Conservation (phyloP, 2,329 filamentous ascomycete genomes). For the Aspergillus versicolor region DNA sequence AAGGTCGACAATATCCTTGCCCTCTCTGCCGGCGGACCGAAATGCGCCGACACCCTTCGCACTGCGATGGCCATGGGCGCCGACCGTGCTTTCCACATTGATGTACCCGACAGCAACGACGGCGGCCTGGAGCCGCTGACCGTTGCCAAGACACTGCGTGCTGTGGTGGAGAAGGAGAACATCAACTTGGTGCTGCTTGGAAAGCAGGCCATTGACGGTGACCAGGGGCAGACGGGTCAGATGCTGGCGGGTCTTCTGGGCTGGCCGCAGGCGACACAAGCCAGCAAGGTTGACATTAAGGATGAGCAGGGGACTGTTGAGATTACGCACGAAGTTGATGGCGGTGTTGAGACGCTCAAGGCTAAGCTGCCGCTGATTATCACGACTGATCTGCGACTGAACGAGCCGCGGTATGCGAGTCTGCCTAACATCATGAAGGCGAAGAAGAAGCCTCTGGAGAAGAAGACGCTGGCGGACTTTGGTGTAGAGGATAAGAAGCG, state of each 20-base stretch:
- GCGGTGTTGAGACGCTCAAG: slow-evolving; percentile 84
- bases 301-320: slow-evolving; percentile 67
- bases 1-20: slow-evolving; percentile 90
- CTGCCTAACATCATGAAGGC: slow-evolving; percentile 99
- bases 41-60: slow-evolving; percentile 82
- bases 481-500: slow-evolving; percentile 72
- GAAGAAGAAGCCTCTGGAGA: slow-evolving; percentile 98
- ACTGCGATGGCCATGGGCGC: slow-evolving; percentile 99
- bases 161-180: slow-evolving; percentile 78
- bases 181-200: slow-evolving; percentile 90
- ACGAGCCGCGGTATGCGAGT: slow-evolving; percentile 92
- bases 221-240: slow-evolving; percentile 92
- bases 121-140: slow-evolving; percentile 73
- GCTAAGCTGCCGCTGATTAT: slow-evolving; percentile 88
- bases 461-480: slow-evolving; percentile 82
- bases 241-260: slow-evolving; percentile 92
- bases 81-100: slow-evolving; percentile 86
- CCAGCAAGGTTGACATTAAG: slow-evolving; percentile 74
- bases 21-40: slow-evolving; percentile 82
- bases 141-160: slow-evolving; percentile 86
- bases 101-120: slow-evolving; percentile 70
- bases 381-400: slow-evolving; percentile 90
- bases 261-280: slow-evolving; percentile 95
- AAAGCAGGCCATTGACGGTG: slow-evolving; percentile 98
- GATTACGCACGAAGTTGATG: slow-evolving; percentile 91